A percentile compares a stretch with the other conserved stretches of the same genome.
phyloP scores from a whole-genome alignment of 768 basidiomycete genomes.

The Rhizopogon roseolus region DNA sequence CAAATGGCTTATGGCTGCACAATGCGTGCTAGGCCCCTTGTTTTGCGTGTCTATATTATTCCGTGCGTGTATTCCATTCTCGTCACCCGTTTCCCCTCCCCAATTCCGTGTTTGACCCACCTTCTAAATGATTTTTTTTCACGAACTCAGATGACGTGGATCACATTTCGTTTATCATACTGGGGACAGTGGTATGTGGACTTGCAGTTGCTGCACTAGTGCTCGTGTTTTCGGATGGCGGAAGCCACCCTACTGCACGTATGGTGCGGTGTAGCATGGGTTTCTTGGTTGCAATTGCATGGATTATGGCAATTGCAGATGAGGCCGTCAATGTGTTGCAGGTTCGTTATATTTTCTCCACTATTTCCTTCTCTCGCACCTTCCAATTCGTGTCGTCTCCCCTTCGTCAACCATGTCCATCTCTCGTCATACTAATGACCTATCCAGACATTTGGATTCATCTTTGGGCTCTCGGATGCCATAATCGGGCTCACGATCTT shows the following conservation, averaged over 20 bases:
- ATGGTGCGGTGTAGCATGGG: slow-evolving; percentile 85
- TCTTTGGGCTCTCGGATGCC: slow-evolving; percentile 94
- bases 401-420: not conserved
- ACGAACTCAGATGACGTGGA: slow-evolving; percentile 37
- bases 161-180: slow-evolving; percentile 45
- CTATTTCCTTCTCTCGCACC: not conserved
- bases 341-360: slow-evolving; percentile 36
- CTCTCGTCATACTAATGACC: slow-evolving; percentile 3
- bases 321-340: slow-evolving; percentile 90
- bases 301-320: slow-evolving; percentile 98
- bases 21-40: slow-evolving; percentile 78
- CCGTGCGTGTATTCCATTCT: slow-evolving; percentile 40
- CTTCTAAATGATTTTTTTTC: not conserved
- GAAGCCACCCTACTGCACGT: slow-evolving; percentile 50
- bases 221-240: slow-evolving; percentile 53
- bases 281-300: slow-evolving; percentile 85
- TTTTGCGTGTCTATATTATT: slow-evolving; percentile 77
- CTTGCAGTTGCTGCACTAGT: slow-evolving; percentile 50
- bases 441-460: slow-evolving; percentile 80
- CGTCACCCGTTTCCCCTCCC: not conserved
- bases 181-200: slow-evolving; percentile 54
- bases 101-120: not conserved
- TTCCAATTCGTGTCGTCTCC: not conserved
- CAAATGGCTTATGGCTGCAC: slow-evolving; percentile 81
- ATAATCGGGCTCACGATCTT: slow-evolving; percentile 97